Evolutionary conservation across 139 green algal genomes (phyloP), one percentile per base, ranked within the genome.

Genomic region (Micractinium conductrix): DNA sequence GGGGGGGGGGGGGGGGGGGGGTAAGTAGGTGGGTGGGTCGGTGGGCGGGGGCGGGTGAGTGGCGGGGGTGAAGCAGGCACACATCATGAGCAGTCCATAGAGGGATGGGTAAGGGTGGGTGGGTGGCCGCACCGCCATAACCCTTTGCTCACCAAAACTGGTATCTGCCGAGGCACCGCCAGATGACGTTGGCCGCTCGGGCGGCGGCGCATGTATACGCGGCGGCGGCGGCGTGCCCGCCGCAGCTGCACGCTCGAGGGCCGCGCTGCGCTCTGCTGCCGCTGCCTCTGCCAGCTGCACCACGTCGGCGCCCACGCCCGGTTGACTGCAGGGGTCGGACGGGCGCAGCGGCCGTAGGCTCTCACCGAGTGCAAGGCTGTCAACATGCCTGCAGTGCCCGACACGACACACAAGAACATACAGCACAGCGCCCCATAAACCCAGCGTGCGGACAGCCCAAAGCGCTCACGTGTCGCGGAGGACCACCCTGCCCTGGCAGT

Each of bases 391-490:
- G 76, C 76, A 62, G 4, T 35, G n/a, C n/a, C n/a, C n/a, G n/a
- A n/a, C n/a, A n/a, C n/a, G 10, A 16, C 53, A 62, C 24, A 16
- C 10, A 62, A 21, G 2, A 62, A 62, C 5, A 9, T 14, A 78
- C 19, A 75, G 68, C 71, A 79, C 33, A 74, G 33, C 2, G 38
- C 22, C 10, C 48, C 48, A 16, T 58, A 16, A 16, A 24, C 48
- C 48, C 48, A 58, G 16, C 48, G 16, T 58, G 24, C 53, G 53
- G 2, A 30, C 53, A 22, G 19, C 53, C 53, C 48, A 16, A n/a
- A n/a, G 24, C 53, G 19, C 75, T 83, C n/a, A 75, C 62, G 78
- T 62, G 22, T 84, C 62, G 9, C 35, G 50, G 19, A 84, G 37
- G 4, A 78, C 69, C 55, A 76, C 75, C 21, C 50, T 16, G 2